Percentiles rank a stretch among this genome's conserved stretches.
phyloP scores from a whole-genome alignment of 805 yeast species.

The Wickerhamomyces subpelliculosus region DNA sequence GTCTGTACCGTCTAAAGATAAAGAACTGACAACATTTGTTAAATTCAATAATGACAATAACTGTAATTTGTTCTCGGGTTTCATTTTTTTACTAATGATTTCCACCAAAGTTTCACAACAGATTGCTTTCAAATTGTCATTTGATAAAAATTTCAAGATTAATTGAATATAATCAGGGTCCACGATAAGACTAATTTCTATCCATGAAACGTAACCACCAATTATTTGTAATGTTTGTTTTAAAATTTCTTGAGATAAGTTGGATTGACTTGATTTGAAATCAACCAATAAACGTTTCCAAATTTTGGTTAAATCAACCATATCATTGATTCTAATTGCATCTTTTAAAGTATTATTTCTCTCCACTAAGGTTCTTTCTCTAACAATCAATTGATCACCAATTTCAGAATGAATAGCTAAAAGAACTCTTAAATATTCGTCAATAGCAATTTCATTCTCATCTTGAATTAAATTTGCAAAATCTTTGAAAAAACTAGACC shows the following conservation, averaged over 20 bases:
- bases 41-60: slow-evolving; percentile 64
- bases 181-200: slow-evolving; percentile 5
- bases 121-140: slow-evolving; percentile 7
- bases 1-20: slow-evolving; percentile 12
- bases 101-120: slow-evolving; percentile 46
- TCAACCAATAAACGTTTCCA: slow-evolving; percentile 58
- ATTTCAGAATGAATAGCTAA: slow-evolving; percentile 81
- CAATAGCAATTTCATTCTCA: slow-evolving; percentile 31
- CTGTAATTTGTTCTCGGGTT: slow-evolving; percentile 55
- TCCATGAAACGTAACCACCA: slow-evolving; percentile 81
- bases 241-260: slow-evolving; percentile 38
- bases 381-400: slow-evolving; percentile 81
- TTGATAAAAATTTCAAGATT: slow-evolving; percentile 59
- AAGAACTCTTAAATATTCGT: slow-evolving; percentile 69
- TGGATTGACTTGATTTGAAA: slow-evolving; percentile 24
- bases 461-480: slow-evolving; percentile 30
- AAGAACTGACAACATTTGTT: slow-evolving; percentile 40
- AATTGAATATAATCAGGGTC: slow-evolving; percentile 19
- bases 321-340: slow-evolving; percentile 68
- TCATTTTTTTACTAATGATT: slow-evolving; percentile 72
- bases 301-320: slow-evolving; percentile 51
- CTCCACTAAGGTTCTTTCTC: slow-evolving; percentile 55
- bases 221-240: slow-evolving; percentile 56
- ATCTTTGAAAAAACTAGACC: slow-evolving; percentile 47
- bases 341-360: slow-evolving; percentile 76